A percentile compares a stretch with the other conserved stretches of the same genome.
These are phyloP conservation scores for Phoenix roebelenii DNA, from an alignment of 176 grass and related monocot genomes.

Conservation along the genomic window DNA sequence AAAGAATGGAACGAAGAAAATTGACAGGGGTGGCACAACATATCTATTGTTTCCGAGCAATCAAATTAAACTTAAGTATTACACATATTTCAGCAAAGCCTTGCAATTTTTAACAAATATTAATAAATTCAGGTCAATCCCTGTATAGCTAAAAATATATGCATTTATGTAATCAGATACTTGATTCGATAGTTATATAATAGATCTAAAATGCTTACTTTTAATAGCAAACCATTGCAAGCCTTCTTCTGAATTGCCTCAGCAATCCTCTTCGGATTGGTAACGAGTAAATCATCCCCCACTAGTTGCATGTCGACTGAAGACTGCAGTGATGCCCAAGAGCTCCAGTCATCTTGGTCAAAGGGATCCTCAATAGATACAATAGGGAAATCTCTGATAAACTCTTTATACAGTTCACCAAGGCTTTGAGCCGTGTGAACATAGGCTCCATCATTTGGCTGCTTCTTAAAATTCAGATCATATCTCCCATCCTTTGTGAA, in stretches of 20 bases:
- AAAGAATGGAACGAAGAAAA: too few species aligned
- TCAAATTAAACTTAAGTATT: too few species aligned
- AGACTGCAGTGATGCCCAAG: slow-evolving; percentile 69
- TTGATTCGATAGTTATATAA: too few species aligned
- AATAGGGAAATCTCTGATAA: slow-evolving; percentile 86
- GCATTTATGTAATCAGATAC: too few species aligned
- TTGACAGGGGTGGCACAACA: too few species aligned
- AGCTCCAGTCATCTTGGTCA: slow-evolving; percentile 95
- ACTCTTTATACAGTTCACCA: slow-evolving; percentile 71
- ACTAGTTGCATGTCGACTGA: slow-evolving; percentile 92
- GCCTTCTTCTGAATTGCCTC: slow-evolving; percentile 83
- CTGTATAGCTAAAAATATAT: too few species aligned
- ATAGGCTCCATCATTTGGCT: slow-evolving; percentile 78
- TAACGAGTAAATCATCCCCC: slow-evolving; percentile 93
- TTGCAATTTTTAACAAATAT: too few species aligned
- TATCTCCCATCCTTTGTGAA: slow-evolving; percentile 74
- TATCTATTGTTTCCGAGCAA: too few species aligned
- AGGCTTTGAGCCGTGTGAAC: slow-evolving; percentile 44
- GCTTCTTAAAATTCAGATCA: slow-evolving; percentile 94
- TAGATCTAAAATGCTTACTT: slow-evolving; percentile 33
- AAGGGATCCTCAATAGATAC: slow-evolving; percentile 98
- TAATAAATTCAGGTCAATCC: too few species aligned
- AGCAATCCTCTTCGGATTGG: slow-evolving; percentile 84
- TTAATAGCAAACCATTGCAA: slow-evolving; percentile 86
- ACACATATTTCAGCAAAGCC: too few species aligned